Evolutionary conservation across 352 stramenopile genomes (phyloP), one percentile per base, ranked within the genome.

Genomic region (Pythium sukuiense): DNA sequence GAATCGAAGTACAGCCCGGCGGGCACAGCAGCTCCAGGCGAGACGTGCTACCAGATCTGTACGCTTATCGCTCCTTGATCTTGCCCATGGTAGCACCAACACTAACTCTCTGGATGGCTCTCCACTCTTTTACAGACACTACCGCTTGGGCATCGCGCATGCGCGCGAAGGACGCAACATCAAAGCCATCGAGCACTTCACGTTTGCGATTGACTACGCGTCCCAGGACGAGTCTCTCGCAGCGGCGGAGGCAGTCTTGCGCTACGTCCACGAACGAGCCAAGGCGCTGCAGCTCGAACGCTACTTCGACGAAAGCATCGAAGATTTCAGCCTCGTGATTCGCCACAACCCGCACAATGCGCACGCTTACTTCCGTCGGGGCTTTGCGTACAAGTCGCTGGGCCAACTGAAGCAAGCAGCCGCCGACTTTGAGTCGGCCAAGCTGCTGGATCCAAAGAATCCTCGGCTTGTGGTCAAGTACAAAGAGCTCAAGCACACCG

Each of bases 291-390:
- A 94, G 59, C 63, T 93, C n/a, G 81, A 92, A 53, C 69, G 64
- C 33, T 86, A 87, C 62, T 81, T 85, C 52, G 72, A 86, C 5
- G 85, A 92, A 68, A 81, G 82, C 8, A 71, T 93, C 27, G 76
- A 79, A 14, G 86, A 96, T 63, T 95, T 96, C 56, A 83, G 67
- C 20, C 75, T 79, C 9, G 87, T 96, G 12, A 73, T 95, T 24
- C 46, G 60, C 16, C 73, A 85, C 57, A 90, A 93, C 50, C 85
- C 88, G 30, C 81, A 79, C 61, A 96, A 96, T 50, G 87, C 87
- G 0, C 83, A 94, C 53, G 87, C 88, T 8, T 86, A 91, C 55
- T 95, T 96, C 59, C 79, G 88, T n/a, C 80, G 86, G 11, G 87
- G 74, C 12, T 93, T 95, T 67, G 78, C 81, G 13, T 77, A 80